Evolutionary conservation across 1,284 basidiomycete genomes (phyloP).

Genomic region (Amylostereum areolatum): DNA sequence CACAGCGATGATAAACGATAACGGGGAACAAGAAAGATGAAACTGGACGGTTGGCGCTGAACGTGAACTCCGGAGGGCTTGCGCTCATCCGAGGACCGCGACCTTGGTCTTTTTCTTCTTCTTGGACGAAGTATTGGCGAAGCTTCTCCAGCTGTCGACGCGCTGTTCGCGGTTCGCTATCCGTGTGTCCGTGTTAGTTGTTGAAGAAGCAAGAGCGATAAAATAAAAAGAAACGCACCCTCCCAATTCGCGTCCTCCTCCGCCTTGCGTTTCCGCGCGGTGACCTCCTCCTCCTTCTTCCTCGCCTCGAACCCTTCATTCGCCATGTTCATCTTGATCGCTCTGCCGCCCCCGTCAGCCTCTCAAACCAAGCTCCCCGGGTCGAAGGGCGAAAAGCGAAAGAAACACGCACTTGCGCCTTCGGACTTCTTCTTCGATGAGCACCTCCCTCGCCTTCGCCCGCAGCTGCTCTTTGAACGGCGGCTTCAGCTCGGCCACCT

Average conservation of each 20-base stretch:
- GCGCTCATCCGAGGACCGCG: conserved; percentile 53
- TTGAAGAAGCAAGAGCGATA: not conserved
- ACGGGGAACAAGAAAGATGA: too few relatives aligned
- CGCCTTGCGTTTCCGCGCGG: conserved; percentile 68
- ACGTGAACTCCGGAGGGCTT: too few relatives aligned
- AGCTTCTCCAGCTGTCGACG: conserved; percentile 77
- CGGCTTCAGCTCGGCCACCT: conserved; percentile 49
- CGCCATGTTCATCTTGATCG: conserved; percentile 79
- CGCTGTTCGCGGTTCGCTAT: conserved; percentile 70
- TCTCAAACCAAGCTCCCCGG: conserved; percentile 3
- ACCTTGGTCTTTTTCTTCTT: conserved; percentile 74
- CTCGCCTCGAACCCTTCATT: conserved; percentile 80
- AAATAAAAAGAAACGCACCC: conserved; percentile 36
- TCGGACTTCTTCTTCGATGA: conserved; percentile 79
- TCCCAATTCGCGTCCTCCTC: conserved; percentile 81
- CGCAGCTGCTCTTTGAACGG: conserved; percentile 60
- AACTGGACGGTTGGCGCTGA: too few relatives aligned
- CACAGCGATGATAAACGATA: too few relatives aligned
- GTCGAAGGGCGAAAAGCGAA: not conserved
- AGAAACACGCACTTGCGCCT: conserved; percentile 60
- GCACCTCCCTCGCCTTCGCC: conserved; percentile 64
- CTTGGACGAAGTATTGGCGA: conserved; percentile 43
- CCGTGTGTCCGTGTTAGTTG: not conserved
- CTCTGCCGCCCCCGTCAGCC: conserved; percentile 33
- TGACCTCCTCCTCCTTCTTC: conserved; percentile 79